Conservation (phyloP, 768 basidiomycete species). For the Lentinula sp. region DNA sequence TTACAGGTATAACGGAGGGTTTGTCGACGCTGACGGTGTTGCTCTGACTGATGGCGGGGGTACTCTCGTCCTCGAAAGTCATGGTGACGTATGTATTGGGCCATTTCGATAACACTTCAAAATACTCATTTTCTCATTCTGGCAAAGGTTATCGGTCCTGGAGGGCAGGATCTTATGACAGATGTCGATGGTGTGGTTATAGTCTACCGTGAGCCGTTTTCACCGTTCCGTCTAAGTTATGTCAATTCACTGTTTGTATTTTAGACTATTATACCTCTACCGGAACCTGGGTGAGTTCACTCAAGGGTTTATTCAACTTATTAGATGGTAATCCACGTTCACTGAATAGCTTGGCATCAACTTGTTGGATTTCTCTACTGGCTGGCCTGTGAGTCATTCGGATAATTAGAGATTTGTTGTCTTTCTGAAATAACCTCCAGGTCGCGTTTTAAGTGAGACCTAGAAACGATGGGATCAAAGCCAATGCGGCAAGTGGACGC, state of each 20-base stretch:
- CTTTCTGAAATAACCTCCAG: neutral
- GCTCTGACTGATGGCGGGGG: slow-evolving; percentile 43
- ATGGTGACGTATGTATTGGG: slow-evolving; percentile 22
- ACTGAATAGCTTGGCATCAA: slow-evolving; percentile 35
- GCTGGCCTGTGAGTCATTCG: slow-evolving; percentile 34
- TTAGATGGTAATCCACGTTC: neutral
- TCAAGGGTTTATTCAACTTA: neutral
- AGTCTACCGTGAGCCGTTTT: slow-evolving; percentile 37
- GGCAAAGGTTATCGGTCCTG: slow-evolving; percentile 42
- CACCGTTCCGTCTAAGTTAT: neutral
- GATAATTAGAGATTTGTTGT: neutral
- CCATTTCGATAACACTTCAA: neutral
- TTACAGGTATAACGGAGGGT: slow-evolving; percentile 24
- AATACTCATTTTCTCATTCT: neutral
- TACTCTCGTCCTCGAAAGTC: slow-evolving; percentile 39
- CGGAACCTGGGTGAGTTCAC: slow-evolving; percentile 31
- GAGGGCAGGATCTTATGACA: slow-evolving; percentile 44
- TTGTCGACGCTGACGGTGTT: slow-evolving; percentile 40
- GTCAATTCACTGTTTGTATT: neutral
- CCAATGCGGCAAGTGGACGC: too few species aligned
- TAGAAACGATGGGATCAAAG: too few species aligned
- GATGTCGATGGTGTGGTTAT: slow-evolving; percentile 41
- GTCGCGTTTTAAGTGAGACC: neutral
- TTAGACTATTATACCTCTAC: slow-evolving; percentile 46
- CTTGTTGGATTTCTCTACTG: slow-evolving; percentile 40